Conservation (phyloP, 2,329 filamentous ascomycete genomes). For the Xylariales sp. region DNA sequence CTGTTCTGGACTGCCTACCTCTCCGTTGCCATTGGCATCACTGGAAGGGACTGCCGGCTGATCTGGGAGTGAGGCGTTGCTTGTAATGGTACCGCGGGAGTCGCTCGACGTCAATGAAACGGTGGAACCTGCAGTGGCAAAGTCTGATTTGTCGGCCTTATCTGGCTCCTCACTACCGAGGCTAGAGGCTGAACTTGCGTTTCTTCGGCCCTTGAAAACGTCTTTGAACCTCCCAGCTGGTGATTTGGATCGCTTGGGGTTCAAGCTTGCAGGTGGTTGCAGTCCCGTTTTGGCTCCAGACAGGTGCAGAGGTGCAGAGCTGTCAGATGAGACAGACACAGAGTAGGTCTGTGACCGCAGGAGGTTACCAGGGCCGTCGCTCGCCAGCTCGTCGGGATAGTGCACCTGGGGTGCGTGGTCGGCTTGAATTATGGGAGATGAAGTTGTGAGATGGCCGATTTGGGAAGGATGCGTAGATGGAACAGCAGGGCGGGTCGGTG, state of each 20-base stretch:
- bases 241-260: slow-evolving; percentile 58
- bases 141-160: slow-evolving; percentile 12
- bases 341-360: slow-evolving; percentile 34
- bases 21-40: slow-evolving; percentile 14
- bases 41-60: background rate
- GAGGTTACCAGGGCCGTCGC: slow-evolving; percentile 15
- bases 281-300: slow-evolving; percentile 32
- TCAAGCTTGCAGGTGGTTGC: slow-evolving; percentile 36
- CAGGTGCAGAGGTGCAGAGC: slow-evolving; percentile 15
- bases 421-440: slow-evolving; percentile 62
- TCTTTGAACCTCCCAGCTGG: slow-evolving; percentile 68
- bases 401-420: slow-evolving; percentile 43
- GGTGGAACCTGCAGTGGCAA: slow-evolving; percentile 8
- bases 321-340: slow-evolving; percentile 23
- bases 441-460: slow-evolving; percentile 63
- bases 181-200: slow-evolving; percentile 38
- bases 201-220: slow-evolving; percentile 60
- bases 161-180: slow-evolving; percentile 29
- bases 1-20: slow-evolving; percentile 13
- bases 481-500: slow-evolving; percentile 38
- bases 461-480: slow-evolving; percentile 60
- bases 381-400: slow-evolving; percentile 25
- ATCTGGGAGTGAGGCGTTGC: slow-evolving; percentile 13
- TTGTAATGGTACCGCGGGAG: slow-evolving; percentile 8
- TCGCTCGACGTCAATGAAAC: too few relatives aligned